A percentile compares a stretch with the other conserved stretches of the same genome.
Conservation (phyloP, 2,329 filamentous ascomycete species). For the Aspergillus pseudoviridinutans region DNA sequence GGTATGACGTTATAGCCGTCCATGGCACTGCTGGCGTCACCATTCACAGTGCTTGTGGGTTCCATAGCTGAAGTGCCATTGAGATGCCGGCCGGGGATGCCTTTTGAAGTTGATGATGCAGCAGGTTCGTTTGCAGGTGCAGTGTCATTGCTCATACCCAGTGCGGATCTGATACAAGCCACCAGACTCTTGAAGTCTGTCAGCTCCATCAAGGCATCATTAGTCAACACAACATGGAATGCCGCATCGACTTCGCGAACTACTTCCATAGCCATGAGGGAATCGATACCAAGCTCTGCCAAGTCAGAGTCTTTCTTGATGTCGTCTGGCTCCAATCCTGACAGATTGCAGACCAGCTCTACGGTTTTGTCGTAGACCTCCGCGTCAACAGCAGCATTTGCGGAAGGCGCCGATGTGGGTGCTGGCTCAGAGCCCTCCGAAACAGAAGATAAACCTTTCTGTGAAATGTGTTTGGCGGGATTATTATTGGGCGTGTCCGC, state of each 20-base stretch:
- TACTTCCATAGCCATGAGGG: constrained; percentile 48
- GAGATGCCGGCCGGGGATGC: not conserved
- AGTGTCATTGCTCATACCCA: not conserved
- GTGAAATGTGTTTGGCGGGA: too few species aligned
- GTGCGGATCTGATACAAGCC: constrained; percentile 14
- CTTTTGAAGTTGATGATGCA: not conserved
- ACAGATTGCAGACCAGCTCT: constrained; percentile 10
- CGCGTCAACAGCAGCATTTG: not conserved
- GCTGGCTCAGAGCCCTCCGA: too few species aligned
- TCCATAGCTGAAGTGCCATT: constrained; percentile 3
- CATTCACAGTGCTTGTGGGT: not conserved
- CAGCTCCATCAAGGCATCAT: constrained; percentile 23
- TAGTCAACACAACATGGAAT: constrained; percentile 31
- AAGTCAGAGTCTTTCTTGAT: constrained; percentile 36
- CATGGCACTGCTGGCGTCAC: not conserved
- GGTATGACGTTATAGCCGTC: too few species aligned
- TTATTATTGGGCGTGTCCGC: too few species aligned
- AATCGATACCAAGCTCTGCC: constrained; percentile 47
- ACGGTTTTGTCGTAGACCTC: not conserved
- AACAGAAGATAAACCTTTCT: too few species aligned
- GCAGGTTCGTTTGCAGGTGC: not conserved
- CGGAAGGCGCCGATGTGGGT: not conserved
- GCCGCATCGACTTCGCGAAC: constrained; percentile 36
- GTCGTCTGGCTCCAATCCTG: constrained; percentile 35
- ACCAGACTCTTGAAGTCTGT: constrained; percentile 25